Evolutionary conservation across 2,329 filamentous ascomycete genomes (phyloP).

Genomic region (Apiospora arundinis): DNA sequence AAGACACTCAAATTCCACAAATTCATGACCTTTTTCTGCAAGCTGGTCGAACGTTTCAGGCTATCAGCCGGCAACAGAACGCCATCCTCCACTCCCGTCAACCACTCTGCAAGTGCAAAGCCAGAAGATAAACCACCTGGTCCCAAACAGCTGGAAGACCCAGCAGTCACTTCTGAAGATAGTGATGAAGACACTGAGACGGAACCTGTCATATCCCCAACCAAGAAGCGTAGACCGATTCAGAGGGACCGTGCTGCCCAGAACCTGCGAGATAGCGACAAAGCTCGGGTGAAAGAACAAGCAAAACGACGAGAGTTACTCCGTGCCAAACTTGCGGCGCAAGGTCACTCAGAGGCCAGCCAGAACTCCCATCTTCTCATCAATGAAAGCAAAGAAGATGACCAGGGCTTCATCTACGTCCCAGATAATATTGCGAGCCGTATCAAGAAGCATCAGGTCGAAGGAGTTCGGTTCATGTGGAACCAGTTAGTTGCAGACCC

Average conservation of each 20-base stretch:
- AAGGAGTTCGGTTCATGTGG: constrained; percentile 89
- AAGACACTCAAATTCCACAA: not conserved
- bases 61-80: not conserved
- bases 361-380: constrained; percentile 63
- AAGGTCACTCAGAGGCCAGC: constrained; percentile 46
- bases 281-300: constrained; percentile 59
- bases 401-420: constrained; percentile 68
- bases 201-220: constrained; percentile 38
- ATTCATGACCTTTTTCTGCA: constrained; percentile 19
- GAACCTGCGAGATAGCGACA: constrained; percentile 61
- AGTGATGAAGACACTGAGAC: constrained; percentile 31
- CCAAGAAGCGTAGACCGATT: constrained; percentile 52
- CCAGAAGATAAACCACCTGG: not conserved
- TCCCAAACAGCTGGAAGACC: constrained; percentile 21
- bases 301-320: constrained; percentile 57
- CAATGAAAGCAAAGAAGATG: constrained; percentile 68
- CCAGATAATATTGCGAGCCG: constrained; percentile 65
- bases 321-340: constrained; percentile 49
- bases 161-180: constrained; percentile 8
- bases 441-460: constrained; percentile 82
- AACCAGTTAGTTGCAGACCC: constrained; percentile 73
- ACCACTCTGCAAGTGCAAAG: not conserved
- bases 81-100: not conserved
- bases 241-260: constrained; percentile 57
- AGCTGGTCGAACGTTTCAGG: not conserved